Evolutionary conservation across 768 basidiomycete species (phyloP), one percentile per base, ranked within the genome.

Genomic region (Trametes sanguinea): DNA sequence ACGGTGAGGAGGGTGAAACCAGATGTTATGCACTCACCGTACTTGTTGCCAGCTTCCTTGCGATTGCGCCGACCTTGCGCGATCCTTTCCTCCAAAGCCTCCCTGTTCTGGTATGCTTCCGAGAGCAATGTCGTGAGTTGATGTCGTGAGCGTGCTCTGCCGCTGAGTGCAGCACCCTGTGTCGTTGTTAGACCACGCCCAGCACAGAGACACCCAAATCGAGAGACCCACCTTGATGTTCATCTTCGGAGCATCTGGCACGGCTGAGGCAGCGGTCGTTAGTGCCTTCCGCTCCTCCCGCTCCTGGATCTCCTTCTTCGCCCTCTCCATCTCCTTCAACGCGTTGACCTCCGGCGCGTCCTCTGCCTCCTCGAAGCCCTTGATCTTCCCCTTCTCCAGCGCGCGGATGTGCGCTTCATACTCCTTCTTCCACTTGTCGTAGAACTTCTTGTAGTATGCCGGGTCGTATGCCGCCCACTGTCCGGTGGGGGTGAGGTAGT

Each of bases 41-140:
- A 94, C 81, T 94, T 95, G 75, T 92, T 94, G 9, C 93, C 93
- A 0, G 93, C 92, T 70, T 93, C 90, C 72, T 94, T 94, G 63
- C 92, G 81, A 69, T 94, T 94, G 63, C 89, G 79, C 63, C 87
- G 81, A 2, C 88, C 92, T 73, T 92, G 86, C 0, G 93, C 92
- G 65, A 94, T 92, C 76, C 76, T 85, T 62, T 93, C 92, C 72
- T 95, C 93, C 64, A 95, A 68, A 0, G 83, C 85, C 55, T 92
- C 92, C 35, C 92, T 85, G 69, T 94, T 94, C 70, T 85, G 74
- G 70, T 92, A 94, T 0, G 93, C 93, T 59, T 94, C 90, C 43
- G 84, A 87, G 46, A 95, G 79, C 56, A 95, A 77, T 0, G 92
- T 90, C 5, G 91, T 84, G 51, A 95, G 73, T 67, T 95, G 93